phyloP scores from a whole-genome alignment of 2,329 filamentous ascomycete genomes.

The Zarea fungicola region DNA sequence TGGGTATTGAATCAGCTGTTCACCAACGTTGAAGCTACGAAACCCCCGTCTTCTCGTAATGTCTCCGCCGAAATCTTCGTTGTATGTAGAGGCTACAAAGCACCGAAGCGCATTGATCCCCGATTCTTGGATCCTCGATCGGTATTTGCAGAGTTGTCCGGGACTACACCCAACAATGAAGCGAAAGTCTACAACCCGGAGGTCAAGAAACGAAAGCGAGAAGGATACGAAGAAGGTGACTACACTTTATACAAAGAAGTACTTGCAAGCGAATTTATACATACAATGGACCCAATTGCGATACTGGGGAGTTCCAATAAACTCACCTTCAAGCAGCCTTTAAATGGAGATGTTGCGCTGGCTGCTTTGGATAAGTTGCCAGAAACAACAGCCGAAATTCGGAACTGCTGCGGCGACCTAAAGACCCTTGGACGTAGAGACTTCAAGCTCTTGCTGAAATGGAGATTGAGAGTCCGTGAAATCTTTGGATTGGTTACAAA shows the following conservation, averaged over 20 bases:
- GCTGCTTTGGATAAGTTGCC: slow-evolving; percentile 80
- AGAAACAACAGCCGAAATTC: slow-evolving; percentile 80
- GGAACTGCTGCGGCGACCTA: slow-evolving; percentile 72
- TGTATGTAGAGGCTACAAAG: slow-evolving; percentile 91
- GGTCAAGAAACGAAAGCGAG: slow-evolving; percentile 93
- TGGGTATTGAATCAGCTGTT: slow-evolving; percentile 99
- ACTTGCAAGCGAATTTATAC: slow-evolving; percentile 85
- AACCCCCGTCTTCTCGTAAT: slow-evolving; percentile 90
- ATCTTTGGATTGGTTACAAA: slow-evolving; percentile 83
- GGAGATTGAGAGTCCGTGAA: slow-evolving; percentile 84
- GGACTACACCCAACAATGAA: slow-evolving; percentile 86
- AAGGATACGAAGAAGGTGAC: slow-evolving; percentile 95
- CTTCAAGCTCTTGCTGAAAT: slow-evolving; percentile 83
- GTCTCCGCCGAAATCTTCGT: slow-evolving; percentile 99
- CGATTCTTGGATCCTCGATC: slow-evolving; percentile 83
- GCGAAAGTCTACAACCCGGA: slow-evolving; percentile 98
- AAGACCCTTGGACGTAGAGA: slow-evolving; percentile 91
- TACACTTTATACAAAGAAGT: slow-evolving; percentile 89
- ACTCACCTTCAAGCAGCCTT: slow-evolving; percentile 74
- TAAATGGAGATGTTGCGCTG: slow-evolving; percentile 77
- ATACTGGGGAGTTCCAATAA: slow-evolving; percentile 84
- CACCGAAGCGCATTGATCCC: slow-evolving; percentile 87
- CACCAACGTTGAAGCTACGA: slow-evolving; percentile 90
- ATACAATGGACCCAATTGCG: slow-evolving; percentile 87
- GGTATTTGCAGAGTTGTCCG: slow-evolving; percentile 89